A percentile compares a stretch with the other conserved stretches of the same genome.
Evolutionary conservation across 106 monocot genomes (phyloP).

Genomic region (Phalaenopsis equestris): DNA sequence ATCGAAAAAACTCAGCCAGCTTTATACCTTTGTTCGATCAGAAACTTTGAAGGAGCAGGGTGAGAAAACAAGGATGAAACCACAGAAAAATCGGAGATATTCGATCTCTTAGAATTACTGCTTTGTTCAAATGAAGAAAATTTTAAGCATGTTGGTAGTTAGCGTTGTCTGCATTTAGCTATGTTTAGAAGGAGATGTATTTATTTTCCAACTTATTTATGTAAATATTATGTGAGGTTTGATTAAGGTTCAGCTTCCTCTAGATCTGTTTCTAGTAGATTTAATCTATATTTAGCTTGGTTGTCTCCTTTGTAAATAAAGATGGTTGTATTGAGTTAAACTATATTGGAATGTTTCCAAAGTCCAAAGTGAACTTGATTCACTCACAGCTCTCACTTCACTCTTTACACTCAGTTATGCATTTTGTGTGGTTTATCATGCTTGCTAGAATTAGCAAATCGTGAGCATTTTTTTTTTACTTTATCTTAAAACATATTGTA

Average conservation of each 20-base stretch:
- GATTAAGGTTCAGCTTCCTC: background rate
- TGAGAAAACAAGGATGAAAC: conserved; percentile 30
- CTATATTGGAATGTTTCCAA: background rate
- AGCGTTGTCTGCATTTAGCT: no score
- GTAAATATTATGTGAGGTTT: background rate
- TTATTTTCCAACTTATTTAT: background rate
- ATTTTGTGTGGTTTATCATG: background rate
- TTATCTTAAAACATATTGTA: no score
- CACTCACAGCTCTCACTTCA: no score
- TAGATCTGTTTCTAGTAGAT: no score
- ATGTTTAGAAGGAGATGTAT: no score
- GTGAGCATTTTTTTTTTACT: background rate
- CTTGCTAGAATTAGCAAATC: background rate
- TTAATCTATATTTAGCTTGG: background rate
- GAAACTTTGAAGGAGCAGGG: conserved; percentile 19
- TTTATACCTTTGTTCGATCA: conserved; percentile 44
- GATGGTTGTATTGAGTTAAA: background rate
- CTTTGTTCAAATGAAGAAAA: background rate
- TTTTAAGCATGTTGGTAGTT: background rate
- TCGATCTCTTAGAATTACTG: conserved; percentile 55
- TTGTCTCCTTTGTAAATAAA: background rate
- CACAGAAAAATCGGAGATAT: conserved; percentile 68
- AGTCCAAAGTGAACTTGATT: no score
- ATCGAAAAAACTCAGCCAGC: conserved; percentile 72
- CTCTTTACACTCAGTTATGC: no score